A percentile compares a stretch with the other conserved stretches of the same genome.
phyloP scores from a whole-genome alignment of 1,284 basidiomycete genomes.

The Sanghuangporus sanghuang region DNA sequence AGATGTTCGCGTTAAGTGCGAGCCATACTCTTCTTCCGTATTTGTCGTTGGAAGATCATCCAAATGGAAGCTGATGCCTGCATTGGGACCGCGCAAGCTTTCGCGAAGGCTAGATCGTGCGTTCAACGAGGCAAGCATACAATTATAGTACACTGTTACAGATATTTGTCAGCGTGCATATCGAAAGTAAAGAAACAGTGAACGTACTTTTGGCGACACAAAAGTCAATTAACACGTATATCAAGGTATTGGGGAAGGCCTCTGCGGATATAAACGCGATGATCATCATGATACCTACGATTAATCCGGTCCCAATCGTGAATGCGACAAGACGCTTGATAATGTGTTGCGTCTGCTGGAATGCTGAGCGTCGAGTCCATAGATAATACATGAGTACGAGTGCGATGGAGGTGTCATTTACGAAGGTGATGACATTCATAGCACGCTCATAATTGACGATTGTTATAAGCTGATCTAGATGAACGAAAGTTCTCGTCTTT shows the following conservation, averaged over 20 bases:
- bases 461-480: not conserved
- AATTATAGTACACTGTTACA: not conserved
- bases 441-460: not conserved
- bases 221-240: not conserved
- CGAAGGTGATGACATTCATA: not conserved
- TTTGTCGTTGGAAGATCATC: not conserved
- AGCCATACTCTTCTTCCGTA: not conserved
- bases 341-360: conserved; percentile 5
- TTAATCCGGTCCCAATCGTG: conserved; percentile 1
- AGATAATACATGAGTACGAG: not conserved
- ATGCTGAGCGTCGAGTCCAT: not conserved
- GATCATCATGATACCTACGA: not conserved
- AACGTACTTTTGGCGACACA: not conserved
- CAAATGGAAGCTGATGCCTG: not conserved
- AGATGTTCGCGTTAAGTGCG: not conserved
- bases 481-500: not conserved
- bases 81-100: not conserved
- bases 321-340: conserved; percentile 1
- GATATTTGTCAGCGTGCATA: not conserved
- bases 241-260: not conserved
- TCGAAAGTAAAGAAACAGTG: not conserved
- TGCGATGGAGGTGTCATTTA: not conserved
- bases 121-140: not conserved
- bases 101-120: not conserved
- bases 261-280: not conserved